A percentile compares a stretch with the other conserved stretches of the same genome.
Evolutionary conservation across 106 monocot species (phyloP).

Genomic region (Dioscorea zingiberensis): DNA sequence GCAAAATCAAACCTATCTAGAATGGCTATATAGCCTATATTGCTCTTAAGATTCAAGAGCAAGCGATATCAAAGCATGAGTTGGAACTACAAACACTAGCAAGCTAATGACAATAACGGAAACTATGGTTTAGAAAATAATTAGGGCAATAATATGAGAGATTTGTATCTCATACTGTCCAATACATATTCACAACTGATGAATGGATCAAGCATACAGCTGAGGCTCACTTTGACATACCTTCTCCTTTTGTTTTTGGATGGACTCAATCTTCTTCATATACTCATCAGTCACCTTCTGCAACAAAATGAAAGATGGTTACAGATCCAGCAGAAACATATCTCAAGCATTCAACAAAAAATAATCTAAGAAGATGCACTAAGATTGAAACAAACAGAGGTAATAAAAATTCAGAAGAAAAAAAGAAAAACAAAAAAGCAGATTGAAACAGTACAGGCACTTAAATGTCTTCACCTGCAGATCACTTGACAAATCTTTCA

Average conservation of each 20-base stretch:
- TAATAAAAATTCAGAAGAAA: not conserved
- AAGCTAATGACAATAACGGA: no score
- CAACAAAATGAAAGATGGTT: slow-evolving; percentile 19
- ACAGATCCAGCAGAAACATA: not conserved
- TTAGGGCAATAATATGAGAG: not conserved
- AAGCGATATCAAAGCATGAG: no score
- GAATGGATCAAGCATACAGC: not conserved
- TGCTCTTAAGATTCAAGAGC: no score
- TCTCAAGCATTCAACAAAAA: not conserved
- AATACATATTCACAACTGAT: not conserved
- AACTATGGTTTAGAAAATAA: not conserved
- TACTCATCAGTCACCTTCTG: slow-evolving; percentile 90
- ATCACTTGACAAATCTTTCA: slow-evolving; percentile 87
- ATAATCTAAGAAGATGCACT: not conserved
- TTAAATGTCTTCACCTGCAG: slow-evolving; percentile 48
- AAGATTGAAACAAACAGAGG: not conserved
- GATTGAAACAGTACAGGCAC: no score
- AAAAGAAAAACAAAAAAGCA: no score
- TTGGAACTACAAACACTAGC: no score
- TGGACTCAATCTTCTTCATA: slow-evolving; percentile 85
- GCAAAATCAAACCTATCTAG: no score
- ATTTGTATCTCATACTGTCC: no score
- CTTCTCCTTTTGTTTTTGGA: slow-evolving; percentile 90
- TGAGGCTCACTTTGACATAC: slow-evolving; percentile 19
- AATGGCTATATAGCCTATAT: no score